A percentile compares a stretch with the other conserved stretches of the same genome.
Conservation (phyloP, 495 filamentous ascomycete species). For the Tuber brumale region DNA sequence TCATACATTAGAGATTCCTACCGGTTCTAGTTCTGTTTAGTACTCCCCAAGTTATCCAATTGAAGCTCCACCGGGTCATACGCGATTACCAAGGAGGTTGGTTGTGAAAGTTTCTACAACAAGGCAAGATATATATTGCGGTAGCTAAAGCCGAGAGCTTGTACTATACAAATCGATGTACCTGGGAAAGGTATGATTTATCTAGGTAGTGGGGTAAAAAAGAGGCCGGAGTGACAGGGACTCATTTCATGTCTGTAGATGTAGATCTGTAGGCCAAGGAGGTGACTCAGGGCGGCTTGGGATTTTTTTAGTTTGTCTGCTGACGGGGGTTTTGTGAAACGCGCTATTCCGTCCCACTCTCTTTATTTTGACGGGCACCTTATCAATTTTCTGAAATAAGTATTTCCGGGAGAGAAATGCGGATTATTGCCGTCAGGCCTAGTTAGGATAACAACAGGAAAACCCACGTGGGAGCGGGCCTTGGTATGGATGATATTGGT, state of each 20-base stretch:
- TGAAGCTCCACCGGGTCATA: too few species aligned
- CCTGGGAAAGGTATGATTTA: not conserved
- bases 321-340: not conserved
- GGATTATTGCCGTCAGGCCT: not conserved
- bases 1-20: too few species aligned
- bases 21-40: too few species aligned
- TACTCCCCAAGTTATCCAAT: too few species aligned
- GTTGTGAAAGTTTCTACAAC: not conserved
- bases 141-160: not conserved
- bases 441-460: not conserved
- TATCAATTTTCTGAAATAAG: not conserved
- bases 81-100: too few species aligned
- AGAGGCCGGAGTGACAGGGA: not conserved
- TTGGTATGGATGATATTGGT: not conserved
- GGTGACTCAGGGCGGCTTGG: not conserved
- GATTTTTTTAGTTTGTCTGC: not conserved
- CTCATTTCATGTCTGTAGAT: not conserved
- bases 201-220: not conserved
- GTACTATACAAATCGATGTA: not conserved
- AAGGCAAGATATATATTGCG: not conserved
- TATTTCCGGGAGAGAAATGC: not conserved
- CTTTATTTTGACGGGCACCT: not conserved
- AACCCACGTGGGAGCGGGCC: not conserved
- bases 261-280: not conserved
- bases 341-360: not conserved